Percentiles rank a stretch among this genome's conserved stretches.
These are phyloP conservation scores for Wallemia hederae DNA, from an alignment of 1,284 basidiomycete species.

Conservation along the genomic window DNA sequence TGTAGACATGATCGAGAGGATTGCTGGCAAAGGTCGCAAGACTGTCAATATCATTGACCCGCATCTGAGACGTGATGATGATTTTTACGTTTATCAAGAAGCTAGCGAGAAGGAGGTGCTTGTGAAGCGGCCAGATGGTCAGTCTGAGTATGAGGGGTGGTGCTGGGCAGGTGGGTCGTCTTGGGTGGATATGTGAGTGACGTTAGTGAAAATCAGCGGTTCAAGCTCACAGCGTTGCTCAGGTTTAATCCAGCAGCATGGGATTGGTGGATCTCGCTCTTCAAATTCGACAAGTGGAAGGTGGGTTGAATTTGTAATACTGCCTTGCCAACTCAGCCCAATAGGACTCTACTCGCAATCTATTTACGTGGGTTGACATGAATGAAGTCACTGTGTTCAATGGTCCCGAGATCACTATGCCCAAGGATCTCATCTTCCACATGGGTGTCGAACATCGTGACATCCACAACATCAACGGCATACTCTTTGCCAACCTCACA, in stretches of 20 bases:
- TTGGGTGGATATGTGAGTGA: slow-evolving; percentile 61
- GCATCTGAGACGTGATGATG: slow-evolving; percentile 55
- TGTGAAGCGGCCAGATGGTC: slow-evolving; percentile 46
- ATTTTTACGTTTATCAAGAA: slow-evolving; percentile 62
- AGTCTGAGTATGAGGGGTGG: slow-evolving; percentile 76
- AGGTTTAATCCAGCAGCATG: slow-evolving; percentile 59
- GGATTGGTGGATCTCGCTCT: slow-evolving; percentile 70
- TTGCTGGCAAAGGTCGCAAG: slow-evolving; percentile 64
- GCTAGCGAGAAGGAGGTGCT: slow-evolving; percentile 52
- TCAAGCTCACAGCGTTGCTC: not conserved
- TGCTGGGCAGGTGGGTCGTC: slow-evolving; percentile 89
- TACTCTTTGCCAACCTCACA: slow-evolving; percentile 28
- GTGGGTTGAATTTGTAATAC: slow-evolving; percentile 7
- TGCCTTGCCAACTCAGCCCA: not conserved
- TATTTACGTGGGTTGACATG: slow-evolving; percentile 98
- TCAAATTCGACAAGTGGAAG: slow-evolving; percentile 29
- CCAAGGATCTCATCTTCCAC: slow-evolving; percentile 58
- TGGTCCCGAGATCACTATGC: slow-evolving; percentile 93
- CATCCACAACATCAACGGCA: slow-evolving; percentile 74
- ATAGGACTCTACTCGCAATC: slow-evolving; percentile 30
- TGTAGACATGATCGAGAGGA: slow-evolving; percentile 65
- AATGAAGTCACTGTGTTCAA: slow-evolving; percentile 95
- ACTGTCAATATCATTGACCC: slow-evolving; percentile 96
- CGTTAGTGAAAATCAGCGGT: not conserved
- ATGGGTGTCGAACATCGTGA: slow-evolving; percentile 82